These are phyloP conservation scores for Lotmaria passim DNA, from an alignment of 208 protist species.

Conservation along the genomic window DNA sequence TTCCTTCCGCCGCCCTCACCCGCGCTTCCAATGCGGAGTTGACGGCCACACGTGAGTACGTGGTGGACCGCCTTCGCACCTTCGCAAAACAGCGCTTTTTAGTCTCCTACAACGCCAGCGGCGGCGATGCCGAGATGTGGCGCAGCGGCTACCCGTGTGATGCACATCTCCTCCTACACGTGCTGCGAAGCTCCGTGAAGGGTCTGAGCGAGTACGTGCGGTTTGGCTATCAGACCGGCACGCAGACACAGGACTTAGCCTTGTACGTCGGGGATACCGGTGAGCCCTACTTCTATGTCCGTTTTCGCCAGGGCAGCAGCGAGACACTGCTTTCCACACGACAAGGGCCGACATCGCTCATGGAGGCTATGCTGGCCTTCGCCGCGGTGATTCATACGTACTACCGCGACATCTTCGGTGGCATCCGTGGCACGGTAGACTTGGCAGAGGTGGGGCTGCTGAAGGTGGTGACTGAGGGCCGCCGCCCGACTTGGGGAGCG, in stretches of 20 bases:
- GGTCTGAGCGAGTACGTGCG: constrained; percentile 67
- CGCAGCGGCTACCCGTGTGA: constrained; percentile 65
- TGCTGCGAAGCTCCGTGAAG: constrained; percentile 64
- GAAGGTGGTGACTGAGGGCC: constrained; percentile 27
- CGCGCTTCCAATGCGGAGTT: constrained; percentile 40
- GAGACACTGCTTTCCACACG: constrained; percentile 49
- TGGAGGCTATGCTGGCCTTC: constrained; percentile 76
- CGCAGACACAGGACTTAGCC: constrained; percentile 50
- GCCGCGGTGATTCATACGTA: constrained; percentile 59
- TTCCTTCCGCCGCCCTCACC: constrained; percentile 29
- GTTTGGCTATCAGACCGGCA: constrained; percentile 56
- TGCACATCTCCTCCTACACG: constrained; percentile 80
- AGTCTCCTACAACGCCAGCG: constrained; percentile 50
- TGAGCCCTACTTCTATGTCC: constrained; percentile 87
- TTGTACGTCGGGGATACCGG: constrained; percentile 78
- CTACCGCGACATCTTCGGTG: constrained; percentile 65
- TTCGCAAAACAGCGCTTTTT: constrained; percentile 51
- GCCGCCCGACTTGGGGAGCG: constrained; percentile 2
- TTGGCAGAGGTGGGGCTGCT: constrained; percentile 38
- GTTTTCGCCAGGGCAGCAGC: constrained; percentile 44
- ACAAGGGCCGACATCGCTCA: constrained; percentile 63
- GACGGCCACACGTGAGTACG: constrained; percentile 50
- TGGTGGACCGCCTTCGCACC: constrained; percentile 64
- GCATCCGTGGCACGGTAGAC: constrained; percentile 64
- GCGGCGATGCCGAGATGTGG: constrained; percentile 59